These are phyloP conservation scores for Kluyveromyces sp. DNA, from an alignment of 1,139 yeast genomes.

Conservation along the genomic window DNA sequence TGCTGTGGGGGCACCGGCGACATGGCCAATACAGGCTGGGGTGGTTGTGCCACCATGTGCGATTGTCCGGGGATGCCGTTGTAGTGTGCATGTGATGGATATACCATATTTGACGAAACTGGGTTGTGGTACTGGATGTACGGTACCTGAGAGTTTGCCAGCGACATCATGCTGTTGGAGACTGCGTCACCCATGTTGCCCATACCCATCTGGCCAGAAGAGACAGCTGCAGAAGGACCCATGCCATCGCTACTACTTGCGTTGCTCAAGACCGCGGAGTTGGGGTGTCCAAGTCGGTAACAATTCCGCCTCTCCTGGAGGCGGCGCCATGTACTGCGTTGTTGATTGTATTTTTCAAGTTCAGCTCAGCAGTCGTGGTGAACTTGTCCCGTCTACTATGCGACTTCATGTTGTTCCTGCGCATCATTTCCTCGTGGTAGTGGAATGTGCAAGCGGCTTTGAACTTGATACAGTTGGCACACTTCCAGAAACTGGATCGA, in stretches of 20 bases:
- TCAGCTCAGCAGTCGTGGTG: not conserved
- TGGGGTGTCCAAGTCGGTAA: too few relatives aligned
- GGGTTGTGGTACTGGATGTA: too few relatives aligned
- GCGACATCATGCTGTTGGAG: too few relatives aligned
- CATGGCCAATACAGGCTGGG: not conserved
- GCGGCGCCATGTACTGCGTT: not conserved
- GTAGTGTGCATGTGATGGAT: not conserved
- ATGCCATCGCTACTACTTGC: too few relatives aligned
- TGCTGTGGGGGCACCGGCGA: not conserved
- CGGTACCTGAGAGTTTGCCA: too few relatives aligned
- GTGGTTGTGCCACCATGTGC: not conserved
- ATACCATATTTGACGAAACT: too few relatives aligned
- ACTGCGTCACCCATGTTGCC: too few relatives aligned
- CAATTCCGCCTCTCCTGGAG: not conserved
- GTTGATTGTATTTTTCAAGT: not conserved
- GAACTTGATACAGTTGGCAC: constrained; percentile 25
- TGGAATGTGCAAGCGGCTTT: constrained; percentile 18
- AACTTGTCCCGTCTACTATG: not conserved
- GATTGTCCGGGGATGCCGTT: not conserved
- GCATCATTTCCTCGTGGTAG: constrained; percentile 11
- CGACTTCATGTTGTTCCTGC: constrained; percentile 4
- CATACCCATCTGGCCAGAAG: too few relatives aligned
- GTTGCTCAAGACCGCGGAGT: too few relatives aligned
- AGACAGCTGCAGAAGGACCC: too few relatives aligned
- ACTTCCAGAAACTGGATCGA: constrained; percentile 18